Evolutionary conservation across 192 early-diverging fungal species (phyloP), one percentile per base, ranked within the genome.

Genomic region (Kickxella alabastrina): DNA sequence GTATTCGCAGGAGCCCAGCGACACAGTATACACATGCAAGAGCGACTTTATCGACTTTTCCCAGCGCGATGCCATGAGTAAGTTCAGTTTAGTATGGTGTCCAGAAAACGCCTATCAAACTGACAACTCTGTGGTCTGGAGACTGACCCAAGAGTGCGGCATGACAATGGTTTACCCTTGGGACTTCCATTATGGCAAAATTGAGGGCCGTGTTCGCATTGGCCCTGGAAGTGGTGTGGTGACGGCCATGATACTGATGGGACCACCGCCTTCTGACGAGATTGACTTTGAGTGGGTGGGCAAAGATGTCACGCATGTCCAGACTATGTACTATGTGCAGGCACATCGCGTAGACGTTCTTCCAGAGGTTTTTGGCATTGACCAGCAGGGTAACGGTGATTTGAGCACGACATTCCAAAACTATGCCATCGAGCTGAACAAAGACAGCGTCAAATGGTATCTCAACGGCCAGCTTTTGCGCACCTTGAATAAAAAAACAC

Each of bases 201-300:
- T 68, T 29, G 73, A 76, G 21, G 73, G 49, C 3, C 44, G 50
- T 0, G 58, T 79, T 10, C 34, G 54, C 8, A 64, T 65, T n/a
- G 68, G 58, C 0, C 40, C 57, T 8, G 62, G 75, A 15, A 62
- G 68, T 19, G 83, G 78, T 0, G 65, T 79, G 4, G 75, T 80
- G 2, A 74, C 77, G 0, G 69, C 79, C 2, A 61, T 84, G 32
- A 51, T 84, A 46, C 63, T 73, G 43, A 57, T 69, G 9, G 77
- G 63, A 2, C 52, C 61, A 3, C 24, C 63, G 32, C 75, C 70
- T 2, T 62, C 74, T 2, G 83, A 85, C 49, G 83, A 85, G 43
- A 70, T 85, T 23, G 83, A 85, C 47, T 77, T 67, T 41, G 83
- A 85, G 48, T 82, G 77, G 77, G 77, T 85, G 18, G 83, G 83